Conservation (phyloP, 768 basidiomycete genomes). For the Hericium alpestre region DNA sequence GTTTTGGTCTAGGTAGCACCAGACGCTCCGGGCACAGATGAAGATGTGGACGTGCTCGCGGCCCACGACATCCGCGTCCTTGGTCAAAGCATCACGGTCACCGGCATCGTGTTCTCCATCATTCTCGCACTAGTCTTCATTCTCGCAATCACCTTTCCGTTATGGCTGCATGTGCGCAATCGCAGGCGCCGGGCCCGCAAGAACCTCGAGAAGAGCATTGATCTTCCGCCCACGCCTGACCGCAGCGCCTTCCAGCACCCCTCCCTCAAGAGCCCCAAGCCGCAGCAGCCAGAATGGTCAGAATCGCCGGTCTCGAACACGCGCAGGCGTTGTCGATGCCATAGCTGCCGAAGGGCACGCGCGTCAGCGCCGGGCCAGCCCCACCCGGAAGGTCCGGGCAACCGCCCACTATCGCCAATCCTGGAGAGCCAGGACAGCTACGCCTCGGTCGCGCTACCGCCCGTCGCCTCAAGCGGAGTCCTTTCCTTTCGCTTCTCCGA, state of each 20-base stretch:
- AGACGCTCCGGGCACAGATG: neutral
- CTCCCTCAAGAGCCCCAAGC: no score
- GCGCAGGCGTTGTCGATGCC: neutral
- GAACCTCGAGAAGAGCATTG: neutral
- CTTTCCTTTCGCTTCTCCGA: neutral
- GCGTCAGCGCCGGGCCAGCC: neutral
- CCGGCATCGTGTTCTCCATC: neutral
- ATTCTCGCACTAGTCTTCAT: neutral
- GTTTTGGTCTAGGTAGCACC: no score
- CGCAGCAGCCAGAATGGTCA: no score
- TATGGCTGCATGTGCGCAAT: neutral
- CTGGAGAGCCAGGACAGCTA: neutral
- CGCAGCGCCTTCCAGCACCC: neutral
- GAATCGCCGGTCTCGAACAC: no score
- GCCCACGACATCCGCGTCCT: neutral
- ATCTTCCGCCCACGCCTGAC: neutral
- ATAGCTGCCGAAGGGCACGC: neutral
- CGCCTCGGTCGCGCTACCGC: neutral
- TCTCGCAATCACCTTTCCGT: neutral
- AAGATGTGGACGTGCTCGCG: neutral
- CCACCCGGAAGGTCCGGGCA: neutral
- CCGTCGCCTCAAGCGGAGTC: neutral
- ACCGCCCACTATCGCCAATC: slow-evolving; percentile 2
- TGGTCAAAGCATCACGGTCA: no score
- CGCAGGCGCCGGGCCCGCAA: neutral